Base-by-base conservation (phyloP, 805 yeast species). In the Suhomyces pyralidae region DNA sequence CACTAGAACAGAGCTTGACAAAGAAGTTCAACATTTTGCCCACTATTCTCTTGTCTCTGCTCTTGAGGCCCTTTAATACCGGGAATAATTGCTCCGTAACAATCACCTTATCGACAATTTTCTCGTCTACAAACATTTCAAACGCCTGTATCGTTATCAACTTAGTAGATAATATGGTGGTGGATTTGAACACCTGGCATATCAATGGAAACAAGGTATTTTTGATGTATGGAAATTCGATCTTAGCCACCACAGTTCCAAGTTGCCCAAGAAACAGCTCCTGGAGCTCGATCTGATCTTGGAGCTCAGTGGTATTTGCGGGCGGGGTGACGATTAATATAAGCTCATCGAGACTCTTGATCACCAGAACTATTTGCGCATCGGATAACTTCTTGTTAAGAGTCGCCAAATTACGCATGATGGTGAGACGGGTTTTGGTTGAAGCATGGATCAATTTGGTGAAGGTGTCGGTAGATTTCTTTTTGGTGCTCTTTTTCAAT, bases 31-130 rank as follows among this genome's bases (percentile, higher is more conserved):
- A 60, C 3, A 83, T 73, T 24, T 80, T 73, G 59, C 74, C 64
- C 43, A 88, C 77, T 40, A 89, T 83, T 44, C 82, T 71, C 14
- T 88, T 78, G 61, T 88, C 92, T 55, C 94, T 74, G 25, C 94
- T 85, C 65, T 90, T 90, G 79, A 90, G 81, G 14, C 82, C 81
- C 59, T 81, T 80, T 52, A 93, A 73, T 20, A 93, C 70, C 0
- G 97, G 97, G n/a, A 94, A 69, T 38, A 94, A 74, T 51, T 86
- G 89, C 47, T 93, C 97, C 34, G 78, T 77, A 32, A 91, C 81
- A 2, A 88, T 81, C 50, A 82, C 79, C 58, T 82, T 83, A 60
- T 92, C 97, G 50, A 91, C 77, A 5, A 83, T 79, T 55, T 84
- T 83, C 19, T 77, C 73, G 19, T 75, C 79, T 15, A 88, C 79